Percentiles rank a stretch among this genome's conserved stretches.
Evolutionary conservation across 73 alveolate genomes (phyloP).

Genomic region (Stentor coeruleus): DNA sequence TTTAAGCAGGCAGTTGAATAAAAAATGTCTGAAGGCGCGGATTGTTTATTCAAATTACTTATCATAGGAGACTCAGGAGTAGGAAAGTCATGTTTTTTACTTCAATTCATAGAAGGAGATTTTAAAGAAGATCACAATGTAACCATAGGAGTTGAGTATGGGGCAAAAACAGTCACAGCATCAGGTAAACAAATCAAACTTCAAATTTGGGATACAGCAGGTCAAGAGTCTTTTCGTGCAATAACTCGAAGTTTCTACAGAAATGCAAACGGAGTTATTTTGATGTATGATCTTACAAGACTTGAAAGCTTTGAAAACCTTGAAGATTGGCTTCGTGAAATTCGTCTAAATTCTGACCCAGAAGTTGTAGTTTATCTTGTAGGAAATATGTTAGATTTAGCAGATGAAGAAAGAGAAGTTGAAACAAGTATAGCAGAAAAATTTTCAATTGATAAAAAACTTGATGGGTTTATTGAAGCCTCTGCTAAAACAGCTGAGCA

Average conservation of each 20-base stretch:
- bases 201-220: constrained; percentile 90
- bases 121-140: constrained; percentile 82
- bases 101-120: constrained; percentile 77
- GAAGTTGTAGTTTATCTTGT: constrained; percentile 45
- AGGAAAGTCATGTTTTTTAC: constrained; percentile 91
- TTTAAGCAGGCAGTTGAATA: no score
- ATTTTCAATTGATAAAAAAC: constrained; percentile 35
- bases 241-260: constrained; percentile 61
- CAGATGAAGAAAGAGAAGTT: constrained; percentile 42
- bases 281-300: constrained; percentile 48
- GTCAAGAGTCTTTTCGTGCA: constrained; percentile 61
- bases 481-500: no score
- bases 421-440: constrained; percentile 33
- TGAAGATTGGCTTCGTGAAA: constrained; percentile 60
- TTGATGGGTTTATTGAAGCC: constrained; percentile 54
- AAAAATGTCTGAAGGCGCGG: no score
- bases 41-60: no score
- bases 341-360: constrained; percentile 43
- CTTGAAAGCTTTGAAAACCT: constrained; percentile 52
- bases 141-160: constrained; percentile 88
- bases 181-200: constrained; percentile 76
- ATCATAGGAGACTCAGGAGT: no score
- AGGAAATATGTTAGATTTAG: constrained; percentile 62
- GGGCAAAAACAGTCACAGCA: constrained; percentile 64
- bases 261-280: constrained; percentile 67